A percentile compares a stretch with the other conserved stretches of the same genome.
These are phyloP conservation scores for Pezicula carpinea DNA, from an alignment of 2,329 filamentous ascomycete species.

Conservation along the genomic window DNA sequence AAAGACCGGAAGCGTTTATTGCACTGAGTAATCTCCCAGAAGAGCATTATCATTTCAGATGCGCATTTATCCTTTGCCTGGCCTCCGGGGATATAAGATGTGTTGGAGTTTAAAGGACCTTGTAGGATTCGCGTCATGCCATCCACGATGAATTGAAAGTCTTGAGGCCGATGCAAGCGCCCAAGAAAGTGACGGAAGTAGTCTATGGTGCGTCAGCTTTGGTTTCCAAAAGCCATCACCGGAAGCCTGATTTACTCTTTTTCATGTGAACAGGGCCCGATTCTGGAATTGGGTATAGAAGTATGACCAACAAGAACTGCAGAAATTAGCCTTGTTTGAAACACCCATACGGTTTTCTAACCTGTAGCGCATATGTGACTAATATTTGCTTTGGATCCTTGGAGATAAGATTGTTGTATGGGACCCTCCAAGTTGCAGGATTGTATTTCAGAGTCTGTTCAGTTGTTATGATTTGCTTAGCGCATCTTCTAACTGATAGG, in stretches of 20 bases:
- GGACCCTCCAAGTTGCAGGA: constrained; percentile 86
- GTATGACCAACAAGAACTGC: constrained; percentile 74
- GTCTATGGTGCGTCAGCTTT: constrained; percentile 36
- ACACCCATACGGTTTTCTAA: constrained; percentile 3
- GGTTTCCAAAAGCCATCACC: background rate
- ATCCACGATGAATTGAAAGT: constrained; percentile 96
- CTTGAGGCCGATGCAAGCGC: constrained; percentile 83
- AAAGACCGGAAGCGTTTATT: constrained; percentile 97
- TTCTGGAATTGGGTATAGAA: constrained; percentile 87
- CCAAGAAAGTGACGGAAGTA: constrained; percentile 82
- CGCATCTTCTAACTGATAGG: constrained; percentile 1
- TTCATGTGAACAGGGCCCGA: constrained; percentile 56
- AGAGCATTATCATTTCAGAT: constrained; percentile 93
- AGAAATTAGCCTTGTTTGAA: constrained; percentile 5
- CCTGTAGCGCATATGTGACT: constrained; percentile 79
- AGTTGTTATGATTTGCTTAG: constrained; percentile 4
- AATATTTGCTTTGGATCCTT: constrained; percentile 87
- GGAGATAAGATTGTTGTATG: constrained; percentile 88
- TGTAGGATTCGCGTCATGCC: constrained; percentile 90
- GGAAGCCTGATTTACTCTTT: constrained; percentile 50
- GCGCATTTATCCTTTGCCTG: constrained; percentile 80
- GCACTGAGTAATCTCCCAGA: constrained; percentile 96
- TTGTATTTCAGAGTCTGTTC: constrained; percentile 90
- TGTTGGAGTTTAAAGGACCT: constrained; percentile 84
- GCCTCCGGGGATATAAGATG: constrained; percentile 81